Conservation (phyloP, 176 grass and related monocot species). For the Juncus effusus region DNA sequence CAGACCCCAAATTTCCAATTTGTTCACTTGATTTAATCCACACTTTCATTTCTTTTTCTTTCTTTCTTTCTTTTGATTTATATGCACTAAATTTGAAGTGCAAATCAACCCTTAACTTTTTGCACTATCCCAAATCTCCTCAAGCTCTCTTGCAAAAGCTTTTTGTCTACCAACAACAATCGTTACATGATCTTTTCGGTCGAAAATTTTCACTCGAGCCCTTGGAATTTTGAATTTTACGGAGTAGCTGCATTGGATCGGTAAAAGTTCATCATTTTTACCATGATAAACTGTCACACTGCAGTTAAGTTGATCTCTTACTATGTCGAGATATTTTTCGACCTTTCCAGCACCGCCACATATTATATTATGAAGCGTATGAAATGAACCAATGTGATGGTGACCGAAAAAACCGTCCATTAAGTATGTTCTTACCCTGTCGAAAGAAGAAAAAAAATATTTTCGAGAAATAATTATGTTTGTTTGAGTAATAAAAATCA, state of each 20-base stretch:
- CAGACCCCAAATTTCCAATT: slow-evolving; percentile 13
- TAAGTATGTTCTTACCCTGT: slow-evolving; percentile 83
- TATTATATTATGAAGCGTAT: slow-evolving; percentile 96
- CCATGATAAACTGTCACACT: slow-evolving; percentile 80
- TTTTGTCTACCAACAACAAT: slow-evolving; percentile 85
- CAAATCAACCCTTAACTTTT: background rate
- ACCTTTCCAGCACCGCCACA: slow-evolving; percentile 86
- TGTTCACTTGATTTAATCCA: slow-evolving; percentile 8
- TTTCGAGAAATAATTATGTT: too few relatives aligned
- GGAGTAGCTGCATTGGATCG: slow-evolving; percentile 73
- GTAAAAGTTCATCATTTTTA: slow-evolving; percentile 76
- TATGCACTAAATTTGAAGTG: slow-evolving; percentile 16
- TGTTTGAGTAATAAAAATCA: too few relatives aligned
- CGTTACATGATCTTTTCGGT: slow-evolving; percentile 83
- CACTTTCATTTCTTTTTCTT: background rate
- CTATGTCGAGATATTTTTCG: slow-evolving; percentile 65
- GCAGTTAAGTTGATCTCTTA: slow-evolving; percentile 66
- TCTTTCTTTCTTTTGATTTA: slow-evolving; percentile 12
- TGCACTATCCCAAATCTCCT: slow-evolving; percentile 70
- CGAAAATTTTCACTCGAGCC: slow-evolving; percentile 56
- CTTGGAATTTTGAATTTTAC: slow-evolving; percentile 67
- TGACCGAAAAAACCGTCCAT: slow-evolving; percentile 99
- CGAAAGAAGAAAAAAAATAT: background rate
- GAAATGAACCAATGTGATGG: slow-evolving; percentile 85
- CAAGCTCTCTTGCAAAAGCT: slow-evolving; percentile 80